Conservation (phyloP, 345 rosid genomes). For the Psidium guajava region DNA sequence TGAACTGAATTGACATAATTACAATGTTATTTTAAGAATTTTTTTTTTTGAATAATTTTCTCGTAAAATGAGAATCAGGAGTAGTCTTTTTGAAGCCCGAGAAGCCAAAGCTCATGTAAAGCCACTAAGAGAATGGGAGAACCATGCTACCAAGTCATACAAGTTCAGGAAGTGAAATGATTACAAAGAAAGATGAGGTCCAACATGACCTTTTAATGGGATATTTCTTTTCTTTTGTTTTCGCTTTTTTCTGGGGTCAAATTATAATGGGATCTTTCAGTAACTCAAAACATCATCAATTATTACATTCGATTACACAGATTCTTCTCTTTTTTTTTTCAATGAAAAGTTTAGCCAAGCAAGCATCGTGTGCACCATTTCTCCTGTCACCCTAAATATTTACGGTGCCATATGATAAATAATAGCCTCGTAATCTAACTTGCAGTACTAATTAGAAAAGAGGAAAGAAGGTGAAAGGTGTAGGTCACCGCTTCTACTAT, state of each 20-base stretch:
- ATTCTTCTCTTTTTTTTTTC: too few relatives aligned
- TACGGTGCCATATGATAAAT: not conserved
- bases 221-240: not conserved
- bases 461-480: not conserved
- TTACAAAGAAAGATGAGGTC: too few relatives aligned
- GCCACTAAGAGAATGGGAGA: not conserved
- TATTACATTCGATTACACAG: not conserved
- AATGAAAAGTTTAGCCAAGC: not conserved
- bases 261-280: too few relatives aligned
- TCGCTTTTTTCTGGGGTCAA: too few relatives aligned
- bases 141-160: not conserved
- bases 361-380: not conserved
- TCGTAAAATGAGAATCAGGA: not conserved
- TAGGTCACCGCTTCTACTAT: not conserved
- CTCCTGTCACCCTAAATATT: not conserved
- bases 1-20: too few relatives aligned
- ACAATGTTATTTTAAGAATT: too few relatives aligned
- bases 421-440: not conserved
- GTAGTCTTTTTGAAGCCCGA: not conserved
- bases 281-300: not conserved
- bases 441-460: not conserved
- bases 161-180: not conserved
- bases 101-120: not conserved
- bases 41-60: too few relatives aligned
- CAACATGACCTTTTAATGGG: not conserved